Evolutionary conservation across 2,329 filamentous ascomycete genomes (phyloP), one percentile per base, ranked within the genome.

Genomic region (Ascochyta viciae-villosae): DNA sequence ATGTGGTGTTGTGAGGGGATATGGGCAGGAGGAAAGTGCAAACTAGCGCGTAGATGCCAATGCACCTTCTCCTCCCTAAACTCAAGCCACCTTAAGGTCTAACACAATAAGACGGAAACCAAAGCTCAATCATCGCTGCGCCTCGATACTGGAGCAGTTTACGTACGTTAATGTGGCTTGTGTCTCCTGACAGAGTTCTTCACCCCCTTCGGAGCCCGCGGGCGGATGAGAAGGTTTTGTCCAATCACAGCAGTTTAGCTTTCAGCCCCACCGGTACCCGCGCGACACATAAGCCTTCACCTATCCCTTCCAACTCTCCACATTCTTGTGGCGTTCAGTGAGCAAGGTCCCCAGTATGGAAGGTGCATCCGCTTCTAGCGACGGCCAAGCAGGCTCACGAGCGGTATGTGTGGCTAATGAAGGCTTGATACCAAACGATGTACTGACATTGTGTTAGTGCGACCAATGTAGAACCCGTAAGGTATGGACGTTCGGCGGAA

Each of bases 391-490:
- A 29, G 44, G 54, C 39, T 37, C 50, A n/a, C 34, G 54, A 7
- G 54, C 54, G 19, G 54, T 57, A 53, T 15, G 49, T 49, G 35
- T 52, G 42, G 53, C 35, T 37, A 23, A 35, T 40, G 16, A 13
- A 42, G 22, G 5, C 27, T 29, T 35, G 39, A 6, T 24, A 24
- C 29, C 16, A 23, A 39, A 23, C 6, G 8, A 8, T 29, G 19
- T 27, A 43, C 54, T 57, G 29, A 57, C 34, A 27, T 6, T 34
- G 24, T 15, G 12, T 13, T 29, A 74, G 71, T 74, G 71, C 51
- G 71, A 74, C 40, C 70, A 72, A 58, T 74, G 71, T 57, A 68
- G 70, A 29, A 40, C 60, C 46, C 65, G 71, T 23, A 72, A 74
- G 59, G 54, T 57, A 52, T 10, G 41, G 23, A 12, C 4, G 15